Conservation (phyloP, 2,329 filamentous ascomycete species). For the Xylaria sp. region DNA sequence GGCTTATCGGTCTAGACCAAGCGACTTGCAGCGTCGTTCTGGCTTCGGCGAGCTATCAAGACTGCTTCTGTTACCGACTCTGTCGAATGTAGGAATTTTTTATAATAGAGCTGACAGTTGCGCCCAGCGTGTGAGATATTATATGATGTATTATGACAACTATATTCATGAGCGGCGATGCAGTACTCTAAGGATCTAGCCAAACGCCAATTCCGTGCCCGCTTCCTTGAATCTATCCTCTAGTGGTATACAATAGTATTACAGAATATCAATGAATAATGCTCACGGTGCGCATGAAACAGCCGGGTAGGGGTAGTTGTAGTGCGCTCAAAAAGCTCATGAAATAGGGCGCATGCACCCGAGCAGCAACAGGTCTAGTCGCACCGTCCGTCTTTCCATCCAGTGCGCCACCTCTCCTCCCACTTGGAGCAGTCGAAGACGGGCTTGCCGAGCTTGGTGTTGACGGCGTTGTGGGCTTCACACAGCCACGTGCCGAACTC, state of each 20-base stretch:
- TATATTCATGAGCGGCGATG: constrained; percentile 38
- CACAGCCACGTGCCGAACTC: constrained; percentile 87
- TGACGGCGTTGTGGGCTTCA: constrained; percentile 87
- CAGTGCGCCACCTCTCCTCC: constrained; percentile 95
- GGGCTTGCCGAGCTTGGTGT: constrained; percentile 88
- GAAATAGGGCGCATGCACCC: background rate
- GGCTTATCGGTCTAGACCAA: background rate
- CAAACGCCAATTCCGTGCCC: constrained; percentile 31
- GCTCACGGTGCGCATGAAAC: background rate
- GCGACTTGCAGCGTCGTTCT: background rate
- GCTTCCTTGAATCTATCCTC: constrained; percentile 26
- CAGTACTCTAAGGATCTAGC: constrained; percentile 31
- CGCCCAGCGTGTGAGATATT: background rate
- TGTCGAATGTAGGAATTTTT: background rate
- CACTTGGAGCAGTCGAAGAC: constrained; percentile 89
- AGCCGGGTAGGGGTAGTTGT: background rate
- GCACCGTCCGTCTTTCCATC: constrained; percentile 78
- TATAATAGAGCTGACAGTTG: background rate
- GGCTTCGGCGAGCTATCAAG: too few relatives aligned
- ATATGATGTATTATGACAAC: background rate
- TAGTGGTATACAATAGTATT: constrained; percentile 35
- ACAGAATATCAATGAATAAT: constrained; percentile 16
- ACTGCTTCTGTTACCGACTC: background rate
- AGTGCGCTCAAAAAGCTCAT: background rate
- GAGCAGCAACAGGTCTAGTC: constrained; percentile 50